phyloP scores from a whole-genome alignment of 176 grass and related monocot genomes.

The Pharus latifolius region DNA sequence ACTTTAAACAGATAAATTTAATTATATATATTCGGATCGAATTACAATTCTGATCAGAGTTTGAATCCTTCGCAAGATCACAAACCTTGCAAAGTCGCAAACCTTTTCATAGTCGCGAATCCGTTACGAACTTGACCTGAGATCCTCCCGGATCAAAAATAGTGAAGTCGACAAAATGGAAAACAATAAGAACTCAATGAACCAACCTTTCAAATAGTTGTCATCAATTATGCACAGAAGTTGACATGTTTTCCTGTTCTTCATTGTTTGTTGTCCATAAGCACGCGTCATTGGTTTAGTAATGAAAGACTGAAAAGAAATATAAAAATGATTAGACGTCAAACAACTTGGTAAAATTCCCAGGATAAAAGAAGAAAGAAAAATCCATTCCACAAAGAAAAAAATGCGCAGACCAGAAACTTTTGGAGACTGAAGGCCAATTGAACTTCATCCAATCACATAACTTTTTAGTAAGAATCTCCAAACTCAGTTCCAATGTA shows the following conservation, averaged over 20 bases:
- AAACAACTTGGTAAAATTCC: no score
- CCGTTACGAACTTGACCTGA: no score
- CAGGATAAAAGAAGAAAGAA: no score
- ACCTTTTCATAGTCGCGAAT: no score
- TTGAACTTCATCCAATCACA: neutral
- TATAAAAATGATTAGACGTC: neutral
- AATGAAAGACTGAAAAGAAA: constrained; percentile 39
- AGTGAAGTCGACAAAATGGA: neutral
- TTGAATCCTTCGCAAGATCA: no score
- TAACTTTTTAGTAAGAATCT: neutral
- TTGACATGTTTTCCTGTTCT: neutral
- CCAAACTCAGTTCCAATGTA: constrained; percentile 5
- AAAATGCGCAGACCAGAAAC: neutral
- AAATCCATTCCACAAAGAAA: neutral
- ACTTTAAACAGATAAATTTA: no score
- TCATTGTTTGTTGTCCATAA: neutral
- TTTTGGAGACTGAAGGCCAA: neutral
- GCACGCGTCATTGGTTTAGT: constrained; percentile 16
- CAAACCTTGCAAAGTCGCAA: no score
- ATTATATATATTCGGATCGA: no score
- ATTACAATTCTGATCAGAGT: no score
- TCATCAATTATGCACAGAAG: neutral
- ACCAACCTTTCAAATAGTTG: constrained; percentile 13
- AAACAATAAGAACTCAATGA: neutral
- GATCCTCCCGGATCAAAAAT: no score